Evolutionary conservation across 73 alveolate genomes (phyloP), one percentile per base, ranked within the genome.

Genomic region (Uronychia binucleata): DNA sequence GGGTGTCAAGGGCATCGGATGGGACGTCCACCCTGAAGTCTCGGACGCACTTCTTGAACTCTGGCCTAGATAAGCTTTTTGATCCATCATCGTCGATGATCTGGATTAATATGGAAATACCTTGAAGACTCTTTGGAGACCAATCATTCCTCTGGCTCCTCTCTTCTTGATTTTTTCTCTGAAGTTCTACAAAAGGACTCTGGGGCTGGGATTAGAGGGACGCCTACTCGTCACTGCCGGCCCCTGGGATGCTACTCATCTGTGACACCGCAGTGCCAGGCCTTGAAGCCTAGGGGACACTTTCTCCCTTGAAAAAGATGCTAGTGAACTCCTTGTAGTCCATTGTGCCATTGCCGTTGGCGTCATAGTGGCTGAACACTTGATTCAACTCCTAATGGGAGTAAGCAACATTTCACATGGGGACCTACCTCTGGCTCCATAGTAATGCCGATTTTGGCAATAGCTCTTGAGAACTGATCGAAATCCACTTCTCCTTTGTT

Each of bases 381-480:
- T 89, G 84, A 35, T 74, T 80, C 75, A 93, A 82, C 58, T 93
- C 95, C 86, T 89, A 77, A 33, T 0, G 1, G 32, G 31, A 81
- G 81, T 33, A 57, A 87, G 74, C 82, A 34, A 28, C 25, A 81
- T 33, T 33, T 0, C 25, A 60, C 58, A 76, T 13, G 26, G 83
- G 34, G 78, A n/a, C 33, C 82, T 27, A 85, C 85, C 58, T 79
- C 78, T 34, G 80, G 59, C 57, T 74, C 80, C 27, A 86, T 86
- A 77, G 58, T 86, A 59, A 95, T 91, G 34, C 99, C 99, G 75
- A 95, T 95, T 90, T 95, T 95, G 83, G 86, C 96, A 60, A 95
- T 83, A 27, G 98, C 96, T 81, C 94, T 94, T 80, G 90, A 80
- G 86, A 95, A 95, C 77, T 91, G 97, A 28, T 94, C 97, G 26